Percentiles rank a stretch among this genome's conserved stretches.
Conservation (phyloP, 257 asterid species). For the Nyctanthes arbortristis region DNA sequence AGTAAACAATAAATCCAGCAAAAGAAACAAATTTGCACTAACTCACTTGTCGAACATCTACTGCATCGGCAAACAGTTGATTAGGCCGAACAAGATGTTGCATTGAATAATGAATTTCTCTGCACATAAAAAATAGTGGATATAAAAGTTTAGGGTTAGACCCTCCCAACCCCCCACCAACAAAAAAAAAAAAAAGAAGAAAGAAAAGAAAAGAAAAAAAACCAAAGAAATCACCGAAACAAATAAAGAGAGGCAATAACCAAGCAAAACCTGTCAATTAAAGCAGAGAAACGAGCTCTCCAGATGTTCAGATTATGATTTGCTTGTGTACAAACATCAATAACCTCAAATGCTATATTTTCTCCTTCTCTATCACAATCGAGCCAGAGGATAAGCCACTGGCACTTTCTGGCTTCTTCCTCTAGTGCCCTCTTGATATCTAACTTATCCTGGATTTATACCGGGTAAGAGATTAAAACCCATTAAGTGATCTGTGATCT, state of each 20-base stretch:
- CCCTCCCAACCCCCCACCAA: too few relatives aligned
- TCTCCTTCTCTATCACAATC: constrained; percentile 99
- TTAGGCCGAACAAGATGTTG: constrained; percentile 82
- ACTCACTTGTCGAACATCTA: constrained; percentile 96
- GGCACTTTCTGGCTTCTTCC: constrained; percentile 87
- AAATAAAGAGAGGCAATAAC: constrained; percentile 23
- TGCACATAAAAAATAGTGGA: constrained; percentile 45
- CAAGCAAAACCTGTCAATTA: constrained; percentile 70
- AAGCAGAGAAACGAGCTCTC: constrained; percentile 97
- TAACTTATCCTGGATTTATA: constrained; percentile 60
- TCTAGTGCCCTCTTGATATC: constrained; percentile 87
- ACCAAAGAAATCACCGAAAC: too few relatives aligned
- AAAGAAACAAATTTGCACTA: neutral
- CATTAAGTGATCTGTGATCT: constrained; percentile 2
- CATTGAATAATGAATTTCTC: constrained; percentile 78
- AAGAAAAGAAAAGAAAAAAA: too few relatives aligned
- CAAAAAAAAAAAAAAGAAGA: too few relatives aligned
- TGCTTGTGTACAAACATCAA: constrained; percentile 77
- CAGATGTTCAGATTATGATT: constrained; percentile 73
- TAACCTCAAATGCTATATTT: constrained; percentile 94
- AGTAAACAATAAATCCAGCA: constrained; percentile 12
- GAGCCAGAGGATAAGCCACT: constrained; percentile 97
- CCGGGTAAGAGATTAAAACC: constrained; percentile 16
- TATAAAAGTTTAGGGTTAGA: constrained; percentile 21
- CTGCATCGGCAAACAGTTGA: constrained; percentile 84